Conservation (phyloP, 2,329 filamentous ascomycete genomes). For the Leptographium lundbergii region DNA sequence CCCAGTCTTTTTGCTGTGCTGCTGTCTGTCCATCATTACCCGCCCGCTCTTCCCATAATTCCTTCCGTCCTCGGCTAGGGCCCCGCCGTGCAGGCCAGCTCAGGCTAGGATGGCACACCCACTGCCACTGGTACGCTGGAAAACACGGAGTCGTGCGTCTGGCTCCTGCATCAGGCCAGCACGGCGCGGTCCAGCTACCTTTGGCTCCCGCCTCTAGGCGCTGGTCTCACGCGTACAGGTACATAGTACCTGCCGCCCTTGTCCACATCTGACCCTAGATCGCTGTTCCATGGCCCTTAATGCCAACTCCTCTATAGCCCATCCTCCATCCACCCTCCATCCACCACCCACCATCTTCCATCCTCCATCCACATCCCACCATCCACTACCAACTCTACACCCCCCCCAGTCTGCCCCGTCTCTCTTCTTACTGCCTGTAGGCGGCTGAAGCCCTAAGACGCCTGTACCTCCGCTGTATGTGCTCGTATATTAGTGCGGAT, state of each 20-base stretch:
- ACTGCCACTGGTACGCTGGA: background rate
- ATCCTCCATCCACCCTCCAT: too few species aligned
- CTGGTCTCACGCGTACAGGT: slow-evolving; percentile 3
- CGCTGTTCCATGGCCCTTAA: background rate
- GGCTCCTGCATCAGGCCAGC: background rate
- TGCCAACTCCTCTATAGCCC: background rate
- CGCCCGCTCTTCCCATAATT: slow-evolving; percentile 7
- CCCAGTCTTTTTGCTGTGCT: background rate
- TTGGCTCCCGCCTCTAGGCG: slow-evolving; percentile 8
- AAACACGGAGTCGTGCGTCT: background rate
- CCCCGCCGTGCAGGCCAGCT: slow-evolving; percentile 4
- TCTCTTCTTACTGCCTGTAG: background rate
- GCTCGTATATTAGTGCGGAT: slow-evolving; percentile 8
- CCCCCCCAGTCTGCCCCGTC: background rate
- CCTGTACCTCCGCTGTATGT: background rate
- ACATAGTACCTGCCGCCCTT: slow-evolving; percentile 6
- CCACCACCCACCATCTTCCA: too few species aligned
- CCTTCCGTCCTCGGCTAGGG: slow-evolving; percentile 11
- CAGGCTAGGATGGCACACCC: background rate
- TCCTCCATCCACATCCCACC: background rate
- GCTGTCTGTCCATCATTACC: slow-evolving; percentile 8
- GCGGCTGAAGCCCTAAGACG: background rate
- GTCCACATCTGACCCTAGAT: background rate
- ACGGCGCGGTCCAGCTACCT: slow-evolving; percentile 11
- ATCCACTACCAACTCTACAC: background rate